Evolutionary conservation across 23 red algal genomes (phyloP), one percentile per base, ranked within the genome.

Genomic region (Porphyridium purpureum): DNA sequence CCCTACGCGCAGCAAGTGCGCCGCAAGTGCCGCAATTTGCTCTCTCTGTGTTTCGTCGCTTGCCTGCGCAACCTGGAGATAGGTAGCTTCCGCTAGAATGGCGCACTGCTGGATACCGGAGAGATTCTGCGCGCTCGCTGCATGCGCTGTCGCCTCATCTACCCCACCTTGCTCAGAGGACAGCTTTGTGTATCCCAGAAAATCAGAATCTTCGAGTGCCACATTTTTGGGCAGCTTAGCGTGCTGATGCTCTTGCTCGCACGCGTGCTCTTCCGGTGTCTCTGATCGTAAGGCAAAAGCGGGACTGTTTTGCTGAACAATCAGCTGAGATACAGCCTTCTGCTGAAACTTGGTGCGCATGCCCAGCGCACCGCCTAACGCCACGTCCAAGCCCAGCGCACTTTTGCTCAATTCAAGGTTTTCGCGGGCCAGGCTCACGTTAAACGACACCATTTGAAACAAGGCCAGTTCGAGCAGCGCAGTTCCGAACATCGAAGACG

Each of bases 261-360:
- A 0, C 33, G 36, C 36, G 36, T 1, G 57, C 57, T 17, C 31
- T 51, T 2, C 21, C 21, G 33, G 34, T 46, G 8, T 8, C 66
- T 4, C 47, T 14, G 40, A 31, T 29, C 2, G 30, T 58, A 40
- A 4, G 1, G 26, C 33, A n/a, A 4, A 29, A 2, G 49, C 52
- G 2, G 50, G 28, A 1, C 52, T n/a, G 14, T 59, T 27, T 24
- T 55, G 34, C 23, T 62, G 41, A 14, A 55, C 79, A 51, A 25
- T 61, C 67, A 92, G 67, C 59, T 92, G 73, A 4, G 84, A 61
- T 27, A 70, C 54, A 33, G 72, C 21, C 57, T 60, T 67, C 34
- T 5, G 67, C 53, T 92, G 84, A 50, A 60, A 70, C 64, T 81
- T 92, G 3, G 72, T 92, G 21, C 72, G 61, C 23, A 80, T 49